Base-by-base conservation (phyloP, 148 eudicot genomes). In the Fallopia convolvulus region DNA sequence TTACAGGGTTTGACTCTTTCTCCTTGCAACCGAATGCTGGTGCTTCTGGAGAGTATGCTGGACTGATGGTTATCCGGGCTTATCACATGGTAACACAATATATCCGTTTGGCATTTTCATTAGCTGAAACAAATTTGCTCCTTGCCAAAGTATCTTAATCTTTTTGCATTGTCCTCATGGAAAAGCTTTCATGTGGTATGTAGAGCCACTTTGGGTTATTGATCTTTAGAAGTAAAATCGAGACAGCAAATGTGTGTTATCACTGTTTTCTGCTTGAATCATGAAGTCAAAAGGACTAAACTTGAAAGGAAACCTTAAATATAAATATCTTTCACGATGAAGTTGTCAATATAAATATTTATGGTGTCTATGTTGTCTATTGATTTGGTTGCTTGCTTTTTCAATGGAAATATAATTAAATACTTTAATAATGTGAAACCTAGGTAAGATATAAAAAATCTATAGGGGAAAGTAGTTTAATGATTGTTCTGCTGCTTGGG, bases 11-110 rank as follows among this genome's bases (percentile, higher is more conserved):
- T 65, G 97, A 95, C 79, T 95, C 99, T 74, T 87, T 95, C 87
- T 95, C 99, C 65, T 80, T 95, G 88, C 99, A 95, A 85, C 99
- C 99, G 7, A 95, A 95, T 84, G 99, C 99, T 72, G 99, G 99
- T 85, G 99, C 99, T 75, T 78, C 99, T 80, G 99, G 99, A 36
- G 99, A 95, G 84, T 95, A 95, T 80, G 97, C 99, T 77, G 99
- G 99, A 58, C 81, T 95, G 82, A 95, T 95, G 99, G 99, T 90
- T 80, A 95, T 95, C 73, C 96, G 97, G n/a, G 99, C 99, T 79
- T 95, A 95, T 83, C 99, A 95, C 83, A 61, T 72, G 99, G 99
- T 92, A 86, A 5, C 20, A 14, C 20, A 68, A 36, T 15, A 68
- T 39, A 39, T 68, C 12, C 36, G 14, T 65, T 65, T 58, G 7